Evolutionary conservation across 306 rosid genomes (phyloP), one percentile per base, ranked within the genome.

Genomic region (Carpinus viminea): DNA sequence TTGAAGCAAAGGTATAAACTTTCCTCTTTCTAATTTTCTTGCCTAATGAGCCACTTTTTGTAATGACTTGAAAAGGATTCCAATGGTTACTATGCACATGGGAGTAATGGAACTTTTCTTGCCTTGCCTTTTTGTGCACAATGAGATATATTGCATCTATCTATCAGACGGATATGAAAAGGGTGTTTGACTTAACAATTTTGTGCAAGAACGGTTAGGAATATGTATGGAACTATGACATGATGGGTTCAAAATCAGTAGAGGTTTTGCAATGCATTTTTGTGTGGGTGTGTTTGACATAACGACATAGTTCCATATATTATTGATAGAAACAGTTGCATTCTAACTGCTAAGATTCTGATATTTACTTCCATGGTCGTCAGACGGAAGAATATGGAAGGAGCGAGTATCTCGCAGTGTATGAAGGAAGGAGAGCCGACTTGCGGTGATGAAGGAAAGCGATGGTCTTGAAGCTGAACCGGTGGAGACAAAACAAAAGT

Each of bases 331-430:
- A 73, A 28, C 54, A 31, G 70, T 64, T 31, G 10, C 70, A 31
- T 66, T 43, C 80, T 48, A 9, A 55, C 68, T 59, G 36, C 56
- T 79, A 48, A 72, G 72, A 74, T 78, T 83, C 52, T 76, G 62
- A 81, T 83, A 77, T 80, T 53, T 77, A 72, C 60, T 74, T 80
- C 62, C 51, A 78, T 28, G 28, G 74, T 74, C 64, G 46, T 74
- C 86, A 95, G 98, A 95, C 83, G 99, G 96, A 81, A 88, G 97
- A 81, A 86, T 95, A 81, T 95, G 99, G 99, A 95, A 92, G 87
- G 93, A 95, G 78, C 86, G 97, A 75, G 93, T 86, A 54, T 88
- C 99, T n/a, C 56, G 91, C 97, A 10, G 86, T 4, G 89, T 83
- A 18, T 86, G 84, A 31, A 87, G 92, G 87, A 91, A n/a, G 92